These are phyloP conservation scores for Trametes maxima DNA, from an alignment of 768 basidiomycete species.

Conservation along the genomic window DNA sequence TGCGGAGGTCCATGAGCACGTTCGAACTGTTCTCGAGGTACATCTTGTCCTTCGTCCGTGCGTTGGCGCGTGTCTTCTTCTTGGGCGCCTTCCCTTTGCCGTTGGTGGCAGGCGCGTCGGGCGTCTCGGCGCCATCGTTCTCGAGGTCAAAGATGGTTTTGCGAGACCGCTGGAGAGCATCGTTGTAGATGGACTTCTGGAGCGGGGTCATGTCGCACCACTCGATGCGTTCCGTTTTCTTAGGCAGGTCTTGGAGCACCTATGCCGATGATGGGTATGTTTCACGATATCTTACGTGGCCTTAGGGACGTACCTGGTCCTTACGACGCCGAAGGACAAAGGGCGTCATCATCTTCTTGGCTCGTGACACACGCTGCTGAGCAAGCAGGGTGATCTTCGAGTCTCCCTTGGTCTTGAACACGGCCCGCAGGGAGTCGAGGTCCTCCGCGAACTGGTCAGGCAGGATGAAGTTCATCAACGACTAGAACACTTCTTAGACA, in stretches of 20 bases:
- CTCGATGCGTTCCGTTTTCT: slow-evolving; percentile 90
- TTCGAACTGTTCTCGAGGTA: slow-evolving; percentile 86
- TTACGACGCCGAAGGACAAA: slow-evolving; percentile 97
- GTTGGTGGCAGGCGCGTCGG: slow-evolving; percentile 34
- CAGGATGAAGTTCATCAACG: slow-evolving; percentile 96
- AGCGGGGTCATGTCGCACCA: slow-evolving; percentile 91
- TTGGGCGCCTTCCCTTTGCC: slow-evolving; percentile 35
- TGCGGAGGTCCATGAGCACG: slow-evolving; percentile 96
- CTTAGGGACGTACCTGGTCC: slow-evolving; percentile 64
- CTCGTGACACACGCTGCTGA: slow-evolving; percentile 89
- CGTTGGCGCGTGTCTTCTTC: slow-evolving; percentile 49
- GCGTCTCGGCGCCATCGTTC: slow-evolving; percentile 33
- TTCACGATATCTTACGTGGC: not conserved
- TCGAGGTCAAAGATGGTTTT: slow-evolving; percentile 69
- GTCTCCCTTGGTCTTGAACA: slow-evolving; percentile 97
- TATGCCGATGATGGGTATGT: slow-evolving; percentile 30
- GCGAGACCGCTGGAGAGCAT: slow-evolving; percentile 82
- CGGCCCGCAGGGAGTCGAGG: slow-evolving; percentile 80
- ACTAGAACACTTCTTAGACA: slow-evolving; percentile 50
- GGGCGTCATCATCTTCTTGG: slow-evolving; percentile 99
- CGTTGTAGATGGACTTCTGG: slow-evolving; percentile 83
- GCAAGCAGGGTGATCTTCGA: slow-evolving; percentile 86
- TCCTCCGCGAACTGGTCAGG: slow-evolving; percentile 84
- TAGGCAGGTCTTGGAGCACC: slow-evolving; percentile 92
- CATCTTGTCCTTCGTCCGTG: slow-evolving; percentile 59